Evolutionary conservation across 441 rosid species (phyloP).

Genomic region (Croton laevigatus): DNA sequence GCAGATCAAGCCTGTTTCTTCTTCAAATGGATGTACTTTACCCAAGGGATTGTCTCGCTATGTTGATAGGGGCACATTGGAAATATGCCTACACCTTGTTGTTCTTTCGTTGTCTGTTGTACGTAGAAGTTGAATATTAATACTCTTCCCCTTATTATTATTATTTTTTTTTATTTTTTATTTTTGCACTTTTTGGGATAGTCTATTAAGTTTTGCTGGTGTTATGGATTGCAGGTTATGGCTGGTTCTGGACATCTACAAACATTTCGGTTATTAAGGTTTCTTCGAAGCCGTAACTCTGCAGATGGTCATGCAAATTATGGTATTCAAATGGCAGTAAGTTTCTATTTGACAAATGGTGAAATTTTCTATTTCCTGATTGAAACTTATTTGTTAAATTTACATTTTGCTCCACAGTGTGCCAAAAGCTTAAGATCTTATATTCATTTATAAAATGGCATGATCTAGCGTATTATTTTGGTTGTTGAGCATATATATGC

Average conservation of each 20-base stretch:
- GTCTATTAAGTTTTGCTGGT: conserved; percentile 17
- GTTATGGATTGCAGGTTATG: conserved; percentile 65
- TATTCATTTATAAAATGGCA: neutral
- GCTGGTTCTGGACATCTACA: conserved; percentile 97
- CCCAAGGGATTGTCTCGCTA: conserved; percentile 78
- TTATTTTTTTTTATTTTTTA: no score
- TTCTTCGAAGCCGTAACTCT: conserved; percentile 73
- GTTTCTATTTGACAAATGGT: conserved; percentile 25
- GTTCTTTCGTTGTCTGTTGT: conserved; percentile 95
- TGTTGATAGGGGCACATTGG: conserved; percentile 91
- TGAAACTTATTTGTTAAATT: neutral
- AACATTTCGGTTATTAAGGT: conserved; percentile 79
- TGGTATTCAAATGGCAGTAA: conserved; percentile 95
- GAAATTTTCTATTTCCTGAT: conserved; percentile 9
- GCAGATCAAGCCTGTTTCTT: conserved; percentile 88
- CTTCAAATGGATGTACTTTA: conserved; percentile 46
- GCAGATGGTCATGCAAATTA: conserved; percentile 90
- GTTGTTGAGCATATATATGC: neutral
- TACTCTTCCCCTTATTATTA: conserved; percentile 3
- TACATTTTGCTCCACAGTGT: neutral
- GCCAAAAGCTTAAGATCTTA: conserved; percentile 14
- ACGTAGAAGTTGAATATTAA: conserved; percentile 26
- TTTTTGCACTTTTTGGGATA: conserved; percentile 9
- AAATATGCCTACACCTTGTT: conserved; percentile 85
- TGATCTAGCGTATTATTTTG: neutral